Evolutionary conservation across 202 grass and related monocot genomes (phyloP), one percentile per base, ranked within the genome.

Genomic region (Carex arenaria): DNA sequence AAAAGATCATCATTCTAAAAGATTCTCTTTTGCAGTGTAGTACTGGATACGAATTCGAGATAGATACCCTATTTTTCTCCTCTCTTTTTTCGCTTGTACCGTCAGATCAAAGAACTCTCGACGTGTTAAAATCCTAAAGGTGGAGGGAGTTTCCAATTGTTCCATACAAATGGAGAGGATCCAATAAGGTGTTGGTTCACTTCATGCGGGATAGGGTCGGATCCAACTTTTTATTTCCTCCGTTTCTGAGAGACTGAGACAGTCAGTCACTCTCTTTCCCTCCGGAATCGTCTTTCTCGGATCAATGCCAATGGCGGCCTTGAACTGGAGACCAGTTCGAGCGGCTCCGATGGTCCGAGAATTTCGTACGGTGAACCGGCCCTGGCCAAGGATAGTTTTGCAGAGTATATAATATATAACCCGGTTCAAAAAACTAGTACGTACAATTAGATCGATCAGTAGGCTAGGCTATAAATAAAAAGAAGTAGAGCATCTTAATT

Each of bases 251-350:
- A 23, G 19, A 5, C 59, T 23, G 59, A 3, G 7, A 23, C 59
- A 5, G 19, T 66, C 59, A 5, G 19, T 66, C 4, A 68, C 47
- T 38, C 28, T 30, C 36, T 49, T n/a, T 19, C 18, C 38, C 15
- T 53, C 49, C 55, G 1, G 11, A 13, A 4, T 20, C 23, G 54
- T 82, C 61, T 34, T 22, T 15, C 43, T 49, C 61, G 43, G 28
- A 53, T 40, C 60, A 69, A 68, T 57, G 57, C 22, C 60, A 69
- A 82, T 57, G 57, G n/a, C 7, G 54, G 26, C n/a, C 23, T 31
- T 51, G 34, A 63, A 81, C 78, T 28, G 36, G 78, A 81, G 22
- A 15, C 78, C 78, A 47, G 78, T 53, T 82, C 54, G 0, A 10
- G 30, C 14, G 12, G 32, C 52, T 59, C 47, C 61, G 7, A 30